Percentiles rank a stretch among this genome's conserved stretches.
phyloP scores from a whole-genome alignment of 805 yeast genomes.

The Lipomyces spencermartinsiae region DNA sequence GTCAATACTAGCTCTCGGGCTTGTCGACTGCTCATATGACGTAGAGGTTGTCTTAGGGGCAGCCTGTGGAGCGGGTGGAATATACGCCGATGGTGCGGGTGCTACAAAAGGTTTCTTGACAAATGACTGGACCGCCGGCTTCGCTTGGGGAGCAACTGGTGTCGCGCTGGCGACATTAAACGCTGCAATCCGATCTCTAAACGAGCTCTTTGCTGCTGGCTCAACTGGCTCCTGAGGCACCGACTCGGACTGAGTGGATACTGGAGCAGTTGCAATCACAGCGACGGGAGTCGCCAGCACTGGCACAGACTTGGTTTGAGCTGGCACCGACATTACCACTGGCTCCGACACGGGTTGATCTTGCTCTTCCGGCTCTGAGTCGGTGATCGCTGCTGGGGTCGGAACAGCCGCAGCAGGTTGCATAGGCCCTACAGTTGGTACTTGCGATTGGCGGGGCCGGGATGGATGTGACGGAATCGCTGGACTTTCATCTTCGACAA shows the following conservation, averaged over 20 bases:
- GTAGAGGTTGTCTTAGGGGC: slow-evolving; percentile 12
- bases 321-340: slow-evolving; percentile 8
- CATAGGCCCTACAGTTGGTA: background rate
- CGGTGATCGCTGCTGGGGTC: background rate
- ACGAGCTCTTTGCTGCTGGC: slow-evolving; percentile 40
- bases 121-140: slow-evolving; percentile 54
- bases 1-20: slow-evolving; percentile 22
- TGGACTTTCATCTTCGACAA: slow-evolving; percentile 35
- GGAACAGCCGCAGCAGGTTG: slow-evolving; percentile 10
- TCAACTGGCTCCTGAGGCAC: slow-evolving; percentile 4
- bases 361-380: slow-evolving; percentile 1
- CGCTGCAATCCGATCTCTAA: slow-evolving; percentile 57
- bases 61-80: slow-evolving; percentile 32
- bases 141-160: slow-evolving; percentile 50
- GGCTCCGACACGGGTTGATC: background rate
- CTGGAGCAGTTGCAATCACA: background rate
- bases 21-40: background rate
- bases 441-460: slow-evolving; percentile 5
- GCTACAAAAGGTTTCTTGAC: slow-evolving; percentile 64
- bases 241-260: background rate
- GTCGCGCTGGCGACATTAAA: slow-evolving; percentile 53
- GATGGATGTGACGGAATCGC: slow-evolving; percentile 32
- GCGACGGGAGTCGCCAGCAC: background rate
- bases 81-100: slow-evolving; percentile 55
- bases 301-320: slow-evolving; percentile 1